Evolutionary conservation across 179 eudicot species (phyloP).

Genomic region (Actinidia chinensis): DNA sequence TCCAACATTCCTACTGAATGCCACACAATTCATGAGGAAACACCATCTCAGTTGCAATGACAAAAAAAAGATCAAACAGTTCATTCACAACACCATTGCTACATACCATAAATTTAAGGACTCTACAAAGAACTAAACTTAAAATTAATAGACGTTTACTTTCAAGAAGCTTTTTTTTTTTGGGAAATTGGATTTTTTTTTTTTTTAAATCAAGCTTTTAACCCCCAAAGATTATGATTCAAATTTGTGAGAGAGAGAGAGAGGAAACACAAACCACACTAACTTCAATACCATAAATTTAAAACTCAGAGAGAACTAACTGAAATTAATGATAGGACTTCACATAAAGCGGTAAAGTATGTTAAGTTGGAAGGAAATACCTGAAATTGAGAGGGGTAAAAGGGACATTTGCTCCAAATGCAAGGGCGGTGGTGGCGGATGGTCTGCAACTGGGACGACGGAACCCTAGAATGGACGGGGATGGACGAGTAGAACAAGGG

Average conservation of each 20-base stretch:
- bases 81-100: no score
- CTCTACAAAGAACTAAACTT: not conserved
- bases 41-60: not conserved
- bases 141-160: not conserved
- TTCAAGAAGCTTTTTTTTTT: not conserved
- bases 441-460: slow-evolving; percentile 2
- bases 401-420: not conserved
- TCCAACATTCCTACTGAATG: not conserved
- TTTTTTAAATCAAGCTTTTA: no score
- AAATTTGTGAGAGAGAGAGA: no score
- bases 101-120: not conserved
- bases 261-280: no score
- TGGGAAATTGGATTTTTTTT: no score
- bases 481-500: not conserved
- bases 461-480: slow-evolving; percentile 17
- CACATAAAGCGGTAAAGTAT: no score
- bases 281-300: no score
- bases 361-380: slow-evolving; percentile 9
- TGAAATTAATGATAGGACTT: no score
- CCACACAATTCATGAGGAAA: not conserved
- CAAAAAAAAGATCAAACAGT: not conserved
- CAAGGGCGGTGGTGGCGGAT: not conserved
- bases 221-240: no score
- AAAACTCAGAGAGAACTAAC: no score
- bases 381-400: slow-evolving; percentile 4